Evolutionary conservation across 352 stramenopile species (phyloP), one percentile per base, ranked within the genome.

Genomic region (Peronospora farinosa): DNA sequence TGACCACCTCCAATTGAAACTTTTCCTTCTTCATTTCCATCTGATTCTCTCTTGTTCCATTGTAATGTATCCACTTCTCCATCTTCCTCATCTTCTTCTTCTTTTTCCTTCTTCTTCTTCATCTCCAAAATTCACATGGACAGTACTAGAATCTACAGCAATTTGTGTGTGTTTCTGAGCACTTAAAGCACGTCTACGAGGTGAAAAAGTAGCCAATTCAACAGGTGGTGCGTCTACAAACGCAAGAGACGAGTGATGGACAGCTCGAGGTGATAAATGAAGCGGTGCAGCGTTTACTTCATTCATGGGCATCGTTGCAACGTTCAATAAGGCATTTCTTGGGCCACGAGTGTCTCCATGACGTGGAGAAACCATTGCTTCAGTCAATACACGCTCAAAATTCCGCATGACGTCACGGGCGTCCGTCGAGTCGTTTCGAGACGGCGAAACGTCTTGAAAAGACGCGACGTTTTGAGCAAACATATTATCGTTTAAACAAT

Each of bases 241-340:
- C 1, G 69, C 69, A 21, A 63, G 56, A 2, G 77, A 66, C 25
- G 75, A 86, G 60, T 91, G 74, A 15, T 81, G 60, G 12, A 91
- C 73, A 2, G 76, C 77, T 31, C 75, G 55, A 8, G 77, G 77
- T 0, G 77, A 88, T 54, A 60, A 21, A 16, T 64, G 51, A 39
- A 53, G 51, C 12, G 28, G 39, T 16, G 36, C 40, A 12, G 35
- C 23, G 27, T 38, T 51, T 2, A 21, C 12, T 19, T 28, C 42
- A 33, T 7, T 32, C 10, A 56, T 12, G 3, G 55, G 43, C 27
- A 52, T 31, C 19, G 44, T 37, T 12, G 55, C 55, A 7, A 57
- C 54, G 15, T 30, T 37, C 5, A 32, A 36, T 2, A 43, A n/a
- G 23, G 46, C 45, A 16, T 47, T 51, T 56, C 47, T 55, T n/a